Evolutionary conservation across 768 basidiomycete species (phyloP).

Genomic region (Boletus eberwhitei): DNA sequence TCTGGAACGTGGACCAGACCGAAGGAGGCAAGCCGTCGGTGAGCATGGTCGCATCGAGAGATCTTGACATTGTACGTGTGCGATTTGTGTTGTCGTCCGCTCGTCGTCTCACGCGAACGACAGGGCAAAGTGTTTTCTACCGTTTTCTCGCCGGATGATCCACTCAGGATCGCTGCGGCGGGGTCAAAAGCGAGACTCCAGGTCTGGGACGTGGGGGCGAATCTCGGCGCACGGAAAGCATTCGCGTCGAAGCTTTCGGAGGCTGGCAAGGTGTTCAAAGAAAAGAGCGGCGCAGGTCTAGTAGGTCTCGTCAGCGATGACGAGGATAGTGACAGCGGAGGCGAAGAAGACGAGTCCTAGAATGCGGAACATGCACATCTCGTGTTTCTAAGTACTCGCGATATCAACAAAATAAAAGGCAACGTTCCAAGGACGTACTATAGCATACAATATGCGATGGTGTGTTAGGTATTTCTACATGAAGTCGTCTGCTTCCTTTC

Average conservation of each 20-base stretch:
- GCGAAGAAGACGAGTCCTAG: constrained; percentile 31
- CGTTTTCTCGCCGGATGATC: constrained; percentile 90
- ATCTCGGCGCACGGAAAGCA: constrained; percentile 75
- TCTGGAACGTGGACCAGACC: constrained; percentile 87
- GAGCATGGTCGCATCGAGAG: constrained; percentile 80
- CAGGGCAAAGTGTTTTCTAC: constrained; percentile 97
- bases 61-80: constrained; percentile 84
- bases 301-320: constrained; percentile 67
- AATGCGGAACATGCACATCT: background rate
- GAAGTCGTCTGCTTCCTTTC: constrained; percentile 73
- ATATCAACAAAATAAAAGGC: background rate
- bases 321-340: constrained; percentile 60
- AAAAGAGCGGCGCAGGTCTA: constrained; percentile 63
- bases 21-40: constrained; percentile 65
- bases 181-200: constrained; percentile 94
- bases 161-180: constrained; percentile 89
- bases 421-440: constrained; percentile 7
- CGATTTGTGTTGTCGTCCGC: background rate
- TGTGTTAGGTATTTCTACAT: constrained; percentile 58
- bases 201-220: constrained; percentile 92
- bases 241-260: constrained; percentile 76
- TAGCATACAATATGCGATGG: constrained; percentile 11
- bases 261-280: constrained; percentile 65
- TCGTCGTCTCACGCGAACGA: background rate
- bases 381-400: background rate